Conservation (phyloP, 768 basidiomycete genomes). For the Boletus rubescentipes region DNA sequence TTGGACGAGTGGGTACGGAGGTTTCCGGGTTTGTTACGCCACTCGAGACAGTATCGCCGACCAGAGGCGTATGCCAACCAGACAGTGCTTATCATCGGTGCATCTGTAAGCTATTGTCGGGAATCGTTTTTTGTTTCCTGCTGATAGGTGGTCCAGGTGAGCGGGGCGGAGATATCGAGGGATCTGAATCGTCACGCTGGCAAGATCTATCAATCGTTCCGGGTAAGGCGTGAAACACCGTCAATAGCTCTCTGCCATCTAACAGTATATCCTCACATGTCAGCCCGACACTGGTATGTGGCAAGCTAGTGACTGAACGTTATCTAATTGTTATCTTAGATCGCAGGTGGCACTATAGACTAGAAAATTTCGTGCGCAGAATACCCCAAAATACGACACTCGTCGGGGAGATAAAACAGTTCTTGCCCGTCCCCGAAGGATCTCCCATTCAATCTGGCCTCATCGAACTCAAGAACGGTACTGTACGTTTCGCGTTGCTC, state of each 20-base stretch:
- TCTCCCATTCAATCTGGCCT: constrained; percentile 11
- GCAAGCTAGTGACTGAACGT: neutral
- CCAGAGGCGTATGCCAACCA: constrained; percentile 37
- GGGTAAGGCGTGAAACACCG: neutral
- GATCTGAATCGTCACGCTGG: constrained; percentile 1
- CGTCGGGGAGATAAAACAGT: constrained; percentile 11
- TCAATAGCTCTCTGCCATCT: neutral
- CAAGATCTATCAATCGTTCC: constrained; percentile 4
- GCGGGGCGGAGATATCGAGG: constrained; percentile 9
- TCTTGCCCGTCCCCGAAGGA: constrained; percentile 5
- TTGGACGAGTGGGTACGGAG: constrained; percentile 8
- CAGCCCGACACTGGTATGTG: constrained; percentile 7
- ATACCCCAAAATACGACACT: constrained; percentile 12
- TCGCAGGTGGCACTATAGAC: neutral
- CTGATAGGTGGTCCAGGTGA: neutral
- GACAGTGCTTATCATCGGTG: constrained; percentile 44
- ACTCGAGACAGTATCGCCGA: constrained; percentile 42
- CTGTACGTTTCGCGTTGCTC: neutral
- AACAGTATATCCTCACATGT: neutral
- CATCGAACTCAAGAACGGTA: constrained; percentile 14
- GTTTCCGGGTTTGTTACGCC: constrained; percentile 36
- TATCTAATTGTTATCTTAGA: neutral
- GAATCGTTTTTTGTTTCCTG: too few species aligned
- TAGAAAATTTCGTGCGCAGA: neutral
- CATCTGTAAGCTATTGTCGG: constrained; percentile 2